Conservation (phyloP, 2,329 filamentous ascomycete genomes). For the Chaetomiaceae sp. region DNA sequence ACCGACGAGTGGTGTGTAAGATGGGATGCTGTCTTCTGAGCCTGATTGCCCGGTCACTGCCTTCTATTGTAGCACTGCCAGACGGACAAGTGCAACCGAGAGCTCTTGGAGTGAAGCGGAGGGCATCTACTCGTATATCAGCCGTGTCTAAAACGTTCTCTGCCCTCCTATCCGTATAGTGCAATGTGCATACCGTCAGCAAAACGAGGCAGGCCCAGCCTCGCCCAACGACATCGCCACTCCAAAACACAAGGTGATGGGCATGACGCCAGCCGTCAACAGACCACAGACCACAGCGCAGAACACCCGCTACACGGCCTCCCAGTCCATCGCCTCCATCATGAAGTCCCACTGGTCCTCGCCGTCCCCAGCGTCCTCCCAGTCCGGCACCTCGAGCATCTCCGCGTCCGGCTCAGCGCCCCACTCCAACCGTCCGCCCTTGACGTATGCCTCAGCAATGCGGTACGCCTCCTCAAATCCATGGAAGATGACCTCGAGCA, state of each 20-base stretch:
- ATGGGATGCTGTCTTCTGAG: too few relatives aligned
- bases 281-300: not conserved
- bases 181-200: too few relatives aligned
- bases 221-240: too few relatives aligned
- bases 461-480: slow-evolving; percentile 57
- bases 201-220: too few relatives aligned
- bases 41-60: too few relatives aligned
- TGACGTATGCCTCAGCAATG: slow-evolving; percentile 45
- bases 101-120: too few relatives aligned
- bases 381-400: slow-evolving; percentile 21
- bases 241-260: not conserved
- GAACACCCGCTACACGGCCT: slow-evolving; percentile 32
- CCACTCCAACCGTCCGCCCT: not conserved
- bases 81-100: too few relatives aligned
- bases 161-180: too few relatives aligned
- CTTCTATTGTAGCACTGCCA: too few relatives aligned
- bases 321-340: slow-evolving; percentile 58
- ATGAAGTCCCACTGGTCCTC: slow-evolving; percentile 53
- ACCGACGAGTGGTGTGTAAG: too few relatives aligned
- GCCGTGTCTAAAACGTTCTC: too few relatives aligned
- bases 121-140: too few relatives aligned
- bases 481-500: slow-evolving; percentile 52
- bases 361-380: slow-evolving; percentile 27
- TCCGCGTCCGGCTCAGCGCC: slow-evolving; percentile 8
- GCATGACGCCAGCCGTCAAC: not conserved